Conservation (phyloP, 225 moss, liverwort and hornwort genomes). For the Ulota crispa region DNA sequence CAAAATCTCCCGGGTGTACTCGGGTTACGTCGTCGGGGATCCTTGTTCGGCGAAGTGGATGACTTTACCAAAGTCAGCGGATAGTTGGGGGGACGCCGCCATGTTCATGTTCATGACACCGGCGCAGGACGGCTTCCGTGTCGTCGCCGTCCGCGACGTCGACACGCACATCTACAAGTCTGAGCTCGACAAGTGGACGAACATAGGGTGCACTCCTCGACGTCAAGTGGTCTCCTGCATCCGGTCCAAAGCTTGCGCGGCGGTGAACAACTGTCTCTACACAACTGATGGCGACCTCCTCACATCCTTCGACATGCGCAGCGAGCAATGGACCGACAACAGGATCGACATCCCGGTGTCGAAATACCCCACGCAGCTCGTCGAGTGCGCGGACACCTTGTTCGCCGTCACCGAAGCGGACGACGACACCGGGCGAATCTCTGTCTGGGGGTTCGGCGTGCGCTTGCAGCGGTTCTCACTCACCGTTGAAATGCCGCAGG, state of each 20-base stretch:
- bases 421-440: not conserved
- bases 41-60: conserved; percentile 41
- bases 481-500: conserved; percentile 25
- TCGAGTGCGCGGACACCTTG: conserved; percentile 32
- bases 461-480: not conserved
- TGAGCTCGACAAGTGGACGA: conserved; percentile 37
- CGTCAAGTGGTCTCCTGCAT: conserved; percentile 28
- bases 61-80: conserved; percentile 33
- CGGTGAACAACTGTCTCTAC: conserved; percentile 35
- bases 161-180: conserved; percentile 48
- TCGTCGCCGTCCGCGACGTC: conserved; percentile 38
- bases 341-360: conserved; percentile 21
- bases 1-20: conserved; percentile 21
- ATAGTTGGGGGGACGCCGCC: conserved; percentile 48
- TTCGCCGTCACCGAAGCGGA: conserved; percentile 37
- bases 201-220: conserved; percentile 15
- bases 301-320: conserved; percentile 35
- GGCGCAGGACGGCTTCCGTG: conserved; percentile 14
- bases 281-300: conserved; percentile 22
- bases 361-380: conserved; percentile 16
- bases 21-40: conserved; percentile 38
- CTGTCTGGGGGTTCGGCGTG: conserved; percentile 18
- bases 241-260: conserved; percentile 24
- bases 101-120: conserved; percentile 32
- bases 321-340: conserved; percentile 37